Percentiles rank a stretch among this genome's conserved stretches.
phyloP scores from a whole-genome alignment of 768 basidiomycete species.

The Mycena latifolia region DNA sequence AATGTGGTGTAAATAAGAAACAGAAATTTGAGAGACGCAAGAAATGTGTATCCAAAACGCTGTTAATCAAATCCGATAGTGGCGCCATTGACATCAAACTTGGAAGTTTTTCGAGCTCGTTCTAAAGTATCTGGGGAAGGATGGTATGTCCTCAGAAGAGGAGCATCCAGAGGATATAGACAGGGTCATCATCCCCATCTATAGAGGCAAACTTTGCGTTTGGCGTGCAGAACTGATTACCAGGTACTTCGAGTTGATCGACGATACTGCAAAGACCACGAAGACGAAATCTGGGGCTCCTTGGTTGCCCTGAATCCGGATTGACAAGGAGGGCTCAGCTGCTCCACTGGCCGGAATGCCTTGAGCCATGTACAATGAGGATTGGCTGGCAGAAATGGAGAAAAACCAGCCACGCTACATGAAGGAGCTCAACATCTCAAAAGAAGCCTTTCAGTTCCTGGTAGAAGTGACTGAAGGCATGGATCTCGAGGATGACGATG shows the following conservation, averaged over 20 bases:
- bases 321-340: neutral
- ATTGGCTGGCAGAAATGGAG: constrained; percentile 9
- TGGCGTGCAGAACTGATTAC: constrained; percentile 30
- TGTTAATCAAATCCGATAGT: constrained; percentile 8
- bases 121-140: constrained; percentile 8
- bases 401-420: neutral
- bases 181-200: neutral
- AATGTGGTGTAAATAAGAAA: neutral
- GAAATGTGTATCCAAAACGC: neutral
- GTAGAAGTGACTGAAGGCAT: neutral
- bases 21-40: neutral
- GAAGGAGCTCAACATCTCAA: constrained; percentile 18
- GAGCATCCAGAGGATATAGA: neutral
- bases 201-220: constrained; percentile 4
- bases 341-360: neutral
- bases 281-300: too few species aligned
- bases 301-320: neutral
- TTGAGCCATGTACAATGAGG: constrained; percentile 12
- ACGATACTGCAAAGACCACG: constrained; percentile 4
- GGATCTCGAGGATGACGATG: neutral
- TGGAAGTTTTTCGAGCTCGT: constrained; percentile 23
- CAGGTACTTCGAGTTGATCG: too few species aligned
- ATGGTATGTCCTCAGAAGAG: constrained; percentile 35
- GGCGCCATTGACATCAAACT: constrained; percentile 2
- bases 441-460: constrained; percentile 27